Evolutionary conservation across 352 stramenopile species (phyloP).

Genomic region (Phytophthora sojae): DNA sequence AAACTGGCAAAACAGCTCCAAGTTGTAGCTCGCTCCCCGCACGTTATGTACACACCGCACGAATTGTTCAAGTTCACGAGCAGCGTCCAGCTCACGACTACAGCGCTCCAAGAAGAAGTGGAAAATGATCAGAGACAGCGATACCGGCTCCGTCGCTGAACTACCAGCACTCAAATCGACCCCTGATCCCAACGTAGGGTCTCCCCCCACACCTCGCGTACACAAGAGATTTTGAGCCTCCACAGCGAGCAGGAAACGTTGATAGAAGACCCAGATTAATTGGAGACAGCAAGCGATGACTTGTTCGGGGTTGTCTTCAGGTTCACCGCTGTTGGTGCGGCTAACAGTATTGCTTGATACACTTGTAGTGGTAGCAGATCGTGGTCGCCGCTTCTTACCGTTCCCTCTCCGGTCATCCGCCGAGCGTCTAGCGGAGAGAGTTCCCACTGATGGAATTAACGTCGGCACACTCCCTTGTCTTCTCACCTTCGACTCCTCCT

Average conservation of each 20-base stretch:
- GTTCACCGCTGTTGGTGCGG: neutral
- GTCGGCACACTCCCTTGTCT: slow-evolving; percentile 50
- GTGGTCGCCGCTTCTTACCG: slow-evolving; percentile 16
- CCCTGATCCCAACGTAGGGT: slow-evolving; percentile 7
- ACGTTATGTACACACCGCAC: slow-evolving; percentile 44
- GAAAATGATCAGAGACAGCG: slow-evolving; percentile 46
- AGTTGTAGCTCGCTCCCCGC: slow-evolving; percentile 33
- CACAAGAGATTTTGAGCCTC: slow-evolving; percentile 44
- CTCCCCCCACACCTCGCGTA: slow-evolving; percentile 20
- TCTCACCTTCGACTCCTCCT: slow-evolving; percentile 45
- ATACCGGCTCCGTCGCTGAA: slow-evolving; percentile 17
- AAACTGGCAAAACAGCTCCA: slow-evolving; percentile 71
- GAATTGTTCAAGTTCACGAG: slow-evolving; percentile 46
- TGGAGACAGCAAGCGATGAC: slow-evolving; percentile 35
- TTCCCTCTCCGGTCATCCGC: slow-evolving; percentile 4
- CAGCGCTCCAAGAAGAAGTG: slow-evolving; percentile 69
- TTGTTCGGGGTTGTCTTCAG: slow-evolving; percentile 22
- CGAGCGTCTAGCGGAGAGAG: slow-evolving; percentile 11
- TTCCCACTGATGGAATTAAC: slow-evolving; percentile 19
- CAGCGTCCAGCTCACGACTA: slow-evolving; percentile 38
- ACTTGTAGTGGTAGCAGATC: slow-evolving; percentile 17
- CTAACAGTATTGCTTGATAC: slow-evolving; percentile 1
- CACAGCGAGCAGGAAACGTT: slow-evolving; percentile 61
- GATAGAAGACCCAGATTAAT: slow-evolving; percentile 64
- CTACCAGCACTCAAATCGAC: slow-evolving; percentile 8